These are phyloP conservation scores for Neoboletus magnificus DNA, from an alignment of 768 basidiomycete species.

Conservation along the genomic window DNA sequence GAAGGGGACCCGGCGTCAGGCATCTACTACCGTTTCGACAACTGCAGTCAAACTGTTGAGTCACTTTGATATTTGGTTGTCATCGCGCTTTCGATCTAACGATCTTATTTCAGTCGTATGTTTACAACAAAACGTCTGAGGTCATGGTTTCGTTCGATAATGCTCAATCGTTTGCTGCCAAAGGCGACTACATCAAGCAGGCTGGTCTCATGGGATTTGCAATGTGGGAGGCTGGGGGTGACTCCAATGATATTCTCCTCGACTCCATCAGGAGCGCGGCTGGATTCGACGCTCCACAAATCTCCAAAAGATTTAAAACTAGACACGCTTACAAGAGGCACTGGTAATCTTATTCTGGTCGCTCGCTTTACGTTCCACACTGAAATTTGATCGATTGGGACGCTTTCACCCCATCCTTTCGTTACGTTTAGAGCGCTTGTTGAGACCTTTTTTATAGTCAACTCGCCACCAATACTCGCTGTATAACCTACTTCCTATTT, in stretches of 20 bases:
- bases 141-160: slow-evolving; percentile 69
- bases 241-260: slow-evolving; percentile 57
- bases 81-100: neutral
- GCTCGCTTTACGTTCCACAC: neutral
- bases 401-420: neutral
- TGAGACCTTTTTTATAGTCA: neutral
- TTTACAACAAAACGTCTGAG: slow-evolving; percentile 55
- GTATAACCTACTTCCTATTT: neutral
- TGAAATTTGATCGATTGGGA: neutral
- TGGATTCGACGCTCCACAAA: slow-evolving; percentile 1
- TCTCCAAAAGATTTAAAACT: neutral
- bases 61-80: neutral
- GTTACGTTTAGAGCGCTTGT: neutral
- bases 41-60: slow-evolving; percentile 70
- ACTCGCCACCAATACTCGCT: neutral
- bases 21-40: slow-evolving; percentile 55
- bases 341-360: neutral
- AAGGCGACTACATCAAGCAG: slow-evolving; percentile 57
- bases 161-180: slow-evolving; percentile 52
- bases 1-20: slow-evolving; percentile 34
- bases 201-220: slow-evolving; percentile 61
- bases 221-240: slow-evolving; percentile 72
- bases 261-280: slow-evolving; percentile 43
- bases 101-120: slow-evolving; percentile 49
- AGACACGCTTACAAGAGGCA: neutral